Conservation (phyloP, 2,329 filamentous ascomycete genomes). For the Fusarium veterinarium region DNA sequence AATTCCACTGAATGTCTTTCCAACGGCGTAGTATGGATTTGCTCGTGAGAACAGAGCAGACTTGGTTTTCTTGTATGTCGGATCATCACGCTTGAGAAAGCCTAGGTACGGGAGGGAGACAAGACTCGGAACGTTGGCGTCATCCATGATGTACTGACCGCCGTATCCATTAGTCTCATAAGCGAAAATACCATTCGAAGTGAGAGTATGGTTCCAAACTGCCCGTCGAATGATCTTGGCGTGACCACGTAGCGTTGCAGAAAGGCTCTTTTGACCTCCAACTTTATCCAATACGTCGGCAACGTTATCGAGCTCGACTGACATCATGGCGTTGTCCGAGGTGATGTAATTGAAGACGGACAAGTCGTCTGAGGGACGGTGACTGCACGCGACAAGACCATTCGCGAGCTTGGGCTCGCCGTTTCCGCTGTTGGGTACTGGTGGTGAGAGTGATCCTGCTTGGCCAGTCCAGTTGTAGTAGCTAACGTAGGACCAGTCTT, state of each 20-base stretch:
- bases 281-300: slow-evolving; percentile 9
- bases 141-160: slow-evolving; percentile 33
- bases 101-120: slow-evolving; percentile 16
- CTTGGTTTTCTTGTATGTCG: slow-evolving; percentile 17
- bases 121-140: slow-evolving; percentile 21
- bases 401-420: slow-evolving; percentile 20
- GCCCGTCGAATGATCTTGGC: slow-evolving; percentile 9
- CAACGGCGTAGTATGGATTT: slow-evolving; percentile 16
- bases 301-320: slow-evolving; percentile 15
- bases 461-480: slow-evolving; percentile 30
- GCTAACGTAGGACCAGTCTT: slow-evolving; percentile 20
- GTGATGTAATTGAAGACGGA: slow-evolving; percentile 26
- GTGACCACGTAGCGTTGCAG: background rate
- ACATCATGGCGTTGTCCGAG: slow-evolving; percentile 29
- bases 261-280: background rate
- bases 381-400: slow-evolving; percentile 15
- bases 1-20: slow-evolving; percentile 10
- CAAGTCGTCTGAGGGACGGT: slow-evolving; percentile 21
- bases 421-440: slow-evolving; percentile 18
- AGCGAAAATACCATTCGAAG: slow-evolving; percentile 11
- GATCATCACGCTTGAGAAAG: slow-evolving; percentile 10
- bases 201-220: slow-evolving; percentile 15
- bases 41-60: slow-evolving; percentile 5
- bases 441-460: slow-evolving; percentile 15
- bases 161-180: slow-evolving; percentile 26